phyloP scores from a whole-genome alignment of 148 eudicot genomes.

The Camellia japonica region DNA sequence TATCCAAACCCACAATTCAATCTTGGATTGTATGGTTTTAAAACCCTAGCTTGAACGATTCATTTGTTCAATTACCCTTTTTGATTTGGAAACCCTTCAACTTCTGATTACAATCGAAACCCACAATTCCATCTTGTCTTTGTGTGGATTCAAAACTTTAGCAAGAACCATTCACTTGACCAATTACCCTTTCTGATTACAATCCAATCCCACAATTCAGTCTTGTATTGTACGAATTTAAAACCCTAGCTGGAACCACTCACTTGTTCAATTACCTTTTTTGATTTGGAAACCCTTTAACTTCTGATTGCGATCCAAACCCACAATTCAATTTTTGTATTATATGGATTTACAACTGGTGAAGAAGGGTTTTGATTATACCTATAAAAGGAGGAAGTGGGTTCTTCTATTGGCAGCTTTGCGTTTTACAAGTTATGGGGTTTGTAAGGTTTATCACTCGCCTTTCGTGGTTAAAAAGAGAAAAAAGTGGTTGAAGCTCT shows the following conservation, averaged over 20 bases:
- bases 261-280: background rate
- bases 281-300: background rate
- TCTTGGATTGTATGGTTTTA: no score
- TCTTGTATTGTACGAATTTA: no score
- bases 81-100: no score
- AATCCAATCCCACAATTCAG: no score
- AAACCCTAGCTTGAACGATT: no score
- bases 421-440: slow-evolving; percentile 61
- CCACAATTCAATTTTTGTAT: background rate
- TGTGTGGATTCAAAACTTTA: no score
- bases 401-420: slow-evolving; percentile 51
- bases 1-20: no score
- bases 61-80: no score
- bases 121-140: no score
- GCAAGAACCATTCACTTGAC: no score
- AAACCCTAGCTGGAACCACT: background rate
- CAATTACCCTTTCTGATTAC: no score
- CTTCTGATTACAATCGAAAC: no score
- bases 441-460: slow-evolving; percentile 51
- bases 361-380: slow-evolving; percentile 42
- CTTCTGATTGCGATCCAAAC: background rate
- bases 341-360: slow-evolving; percentile 58
- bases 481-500: slow-evolving; percentile 33
- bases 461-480: slow-evolving; percentile 57
- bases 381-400: slow-evolving; percentile 53